Evolutionary conservation across 2,329 filamentous ascomycete species (phyloP).

Genomic region (Pseudogymnoascus sp.): DNA sequence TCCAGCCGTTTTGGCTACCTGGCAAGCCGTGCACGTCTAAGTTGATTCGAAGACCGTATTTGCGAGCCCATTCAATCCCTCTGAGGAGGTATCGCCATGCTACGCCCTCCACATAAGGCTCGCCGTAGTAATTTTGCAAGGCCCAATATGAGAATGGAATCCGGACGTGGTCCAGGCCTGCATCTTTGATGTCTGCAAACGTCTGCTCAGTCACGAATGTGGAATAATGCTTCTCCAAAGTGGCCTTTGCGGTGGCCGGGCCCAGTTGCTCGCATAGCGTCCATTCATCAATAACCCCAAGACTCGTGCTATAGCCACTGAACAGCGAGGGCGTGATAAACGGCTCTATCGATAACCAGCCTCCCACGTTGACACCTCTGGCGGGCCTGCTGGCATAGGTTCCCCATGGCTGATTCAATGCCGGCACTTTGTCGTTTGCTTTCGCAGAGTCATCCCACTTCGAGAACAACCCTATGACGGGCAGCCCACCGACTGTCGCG

Average conservation of each 20-base stretch:
- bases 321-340: conserved; percentile 95
- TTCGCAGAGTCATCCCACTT: conserved; percentile 77
- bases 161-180: conserved; percentile 92
- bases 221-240: conserved; percentile 86
- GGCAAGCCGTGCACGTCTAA: conserved; percentile 88
- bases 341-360: conserved; percentile 89
- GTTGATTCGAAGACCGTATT: conserved; percentile 86
- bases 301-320: conserved; percentile 37
- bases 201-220: conserved; percentile 79
- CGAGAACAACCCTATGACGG: conserved; percentile 80
- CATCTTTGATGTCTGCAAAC: conserved; percentile 76
- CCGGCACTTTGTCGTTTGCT: conserved; percentile 74
- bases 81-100: conserved; percentile 92
- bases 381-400: conserved; percentile 73
- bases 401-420: conserved; percentile 69
- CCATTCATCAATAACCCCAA: conserved; percentile 80
- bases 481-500: conserved; percentile 75
- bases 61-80: conserved; percentile 87
- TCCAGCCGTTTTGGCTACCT: conserved; percentile 96
- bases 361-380: conserved; percentile 85
- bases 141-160: conserved; percentile 97
- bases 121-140: conserved; percentile 72
- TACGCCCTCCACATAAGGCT: conserved; percentile 81
- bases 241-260: conserved; percentile 52
- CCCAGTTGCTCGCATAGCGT: conserved; percentile 70